Evolutionary conservation across 1,284 basidiomycete species (phyloP), one percentile per base, ranked within the genome.

Genomic region (Cerrena zonata): DNA sequence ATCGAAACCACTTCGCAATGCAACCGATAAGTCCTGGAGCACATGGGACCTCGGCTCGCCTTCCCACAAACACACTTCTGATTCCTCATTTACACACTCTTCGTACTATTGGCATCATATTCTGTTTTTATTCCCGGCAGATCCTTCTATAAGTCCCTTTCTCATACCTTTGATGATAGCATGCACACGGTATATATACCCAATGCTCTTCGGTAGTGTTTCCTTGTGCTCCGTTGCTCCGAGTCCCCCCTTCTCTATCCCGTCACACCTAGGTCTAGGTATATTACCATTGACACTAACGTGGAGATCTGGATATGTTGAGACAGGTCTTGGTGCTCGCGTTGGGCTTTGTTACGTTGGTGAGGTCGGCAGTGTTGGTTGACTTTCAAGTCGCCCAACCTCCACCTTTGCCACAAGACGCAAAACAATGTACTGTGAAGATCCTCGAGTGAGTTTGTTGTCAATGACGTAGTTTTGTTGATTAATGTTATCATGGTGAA

Each of bases 341-440:
- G 18, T 41, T 64, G 18, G 41, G 55, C 21, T 30, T 51, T 22
- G 53, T 58, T 12, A 51, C 46, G 23, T 49, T 57, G 5, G 58
- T 58, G n/a, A 57, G 52, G 22, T 71, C 74, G 15, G 65, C 71
- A 27, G 76, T 75, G 15, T 72, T 87, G 12, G 78, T 82, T 23
- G 75, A 88, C 63, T 89, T 89, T 62, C 86, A 87, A 63, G 84
- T 88, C 49, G 71, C 80, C 4, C 79, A 88, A 57, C 84, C 86
- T 5, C 83, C 82, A 15, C 76, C 80, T 3, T 68, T 87, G 21
- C 84, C 86, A 12, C 63, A 67, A 43, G 69, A 76, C 57, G 74
- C 72, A 13, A 75, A 80, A 56, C 72, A 80, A 58, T 88, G 86
- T 61, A 86, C 83, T 0, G 65, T 80, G 30, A 69, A 79, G 64